phyloP scores from a whole-genome alignment of 2,329 filamentous ascomycete genomes.

The Cadophora malorum region DNA sequence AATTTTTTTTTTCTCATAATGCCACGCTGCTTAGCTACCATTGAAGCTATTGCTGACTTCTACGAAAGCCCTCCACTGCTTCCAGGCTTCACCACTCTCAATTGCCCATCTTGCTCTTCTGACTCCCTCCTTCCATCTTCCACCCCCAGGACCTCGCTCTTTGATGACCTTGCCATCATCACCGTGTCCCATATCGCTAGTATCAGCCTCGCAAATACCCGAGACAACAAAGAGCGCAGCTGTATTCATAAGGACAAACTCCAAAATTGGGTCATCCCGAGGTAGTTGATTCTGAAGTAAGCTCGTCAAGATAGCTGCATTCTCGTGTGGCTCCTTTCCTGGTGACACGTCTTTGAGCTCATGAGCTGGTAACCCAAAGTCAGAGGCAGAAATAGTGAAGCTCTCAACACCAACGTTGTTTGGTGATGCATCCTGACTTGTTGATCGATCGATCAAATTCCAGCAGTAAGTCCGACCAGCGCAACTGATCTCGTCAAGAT shows the following conservation, averaged over 20 bases:
- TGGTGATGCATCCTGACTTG: slow-evolving; percentile 46
- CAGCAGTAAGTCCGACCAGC: slow-evolving; percentile 90
- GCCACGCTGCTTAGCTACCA: slow-evolving; percentile 7
- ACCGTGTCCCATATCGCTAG: slow-evolving; percentile 77
- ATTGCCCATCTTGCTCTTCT: slow-evolving; percentile 87
- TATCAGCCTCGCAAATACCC: slow-evolving; percentile 84
- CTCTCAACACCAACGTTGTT: slow-evolving; percentile 67
- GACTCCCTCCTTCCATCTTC: slow-evolving; percentile 94
- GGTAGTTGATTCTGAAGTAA: slow-evolving; percentile 77
- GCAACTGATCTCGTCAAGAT: slow-evolving; percentile 94
- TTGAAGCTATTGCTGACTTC: slow-evolving; percentile 61
- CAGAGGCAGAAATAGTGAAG: slow-evolving; percentile 80
- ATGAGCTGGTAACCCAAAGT: slow-evolving; percentile 83
- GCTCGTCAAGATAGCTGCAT: slow-evolving; percentile 80
- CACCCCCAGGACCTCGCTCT: slow-evolving; percentile 83
- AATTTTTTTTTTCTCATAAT: neutral
- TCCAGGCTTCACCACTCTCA: slow-evolving; percentile 84
- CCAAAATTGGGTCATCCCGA: slow-evolving; percentile 81
- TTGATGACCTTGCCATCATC: slow-evolving; percentile 82
- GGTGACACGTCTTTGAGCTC: slow-evolving; percentile 79
- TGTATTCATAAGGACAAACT: slow-evolving; percentile 95
- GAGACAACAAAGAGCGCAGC: slow-evolving; percentile 86
- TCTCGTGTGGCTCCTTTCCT: slow-evolving; percentile 84
- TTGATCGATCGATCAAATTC: slow-evolving; percentile 67
- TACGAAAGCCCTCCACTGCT: slow-evolving; percentile 83